A percentile compares a stretch with the other conserved stretches of the same genome.
Evolutionary conservation across 2,329 filamentous ascomycete genomes (phyloP).

Genomic region (Fonsecaea erecta): DNA sequence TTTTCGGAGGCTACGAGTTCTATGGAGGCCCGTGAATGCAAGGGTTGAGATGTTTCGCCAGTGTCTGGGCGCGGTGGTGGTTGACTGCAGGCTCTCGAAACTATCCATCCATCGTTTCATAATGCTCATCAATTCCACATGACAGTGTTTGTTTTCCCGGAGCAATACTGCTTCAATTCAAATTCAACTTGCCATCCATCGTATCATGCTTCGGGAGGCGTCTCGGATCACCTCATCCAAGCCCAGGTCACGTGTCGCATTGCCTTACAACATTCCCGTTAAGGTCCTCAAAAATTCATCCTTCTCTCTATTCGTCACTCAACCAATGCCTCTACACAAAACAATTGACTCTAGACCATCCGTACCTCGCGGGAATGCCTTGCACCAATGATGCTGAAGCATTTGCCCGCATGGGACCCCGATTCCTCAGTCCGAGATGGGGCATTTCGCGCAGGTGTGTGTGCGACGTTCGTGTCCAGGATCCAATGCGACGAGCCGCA

Average conservation of each 20-base stretch:
- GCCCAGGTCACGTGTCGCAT: not conserved
- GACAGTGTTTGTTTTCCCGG: not conserved
- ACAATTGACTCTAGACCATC: not conserved
- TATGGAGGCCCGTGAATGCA: not conserved
- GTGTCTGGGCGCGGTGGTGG: not conserved
- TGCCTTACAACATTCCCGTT: not conserved
- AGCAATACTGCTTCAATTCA: not conserved
- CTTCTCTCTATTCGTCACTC: slow-evolving; percentile 10
- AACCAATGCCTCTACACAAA: not conserved
- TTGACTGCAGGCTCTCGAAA: not conserved
- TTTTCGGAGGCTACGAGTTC: not conserved
- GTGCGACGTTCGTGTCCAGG: not conserved
- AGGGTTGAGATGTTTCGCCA: not conserved
- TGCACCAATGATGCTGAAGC: slow-evolving; percentile 1
- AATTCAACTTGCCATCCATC: not conserved
- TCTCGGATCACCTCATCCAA: not conserved
- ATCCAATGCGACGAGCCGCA: not conserved
- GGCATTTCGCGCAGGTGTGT: not conserved
- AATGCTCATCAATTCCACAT: not conserved
- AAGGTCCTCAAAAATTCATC: slow-evolving; percentile 23
- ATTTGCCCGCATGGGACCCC: not conserved
- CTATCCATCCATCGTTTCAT: not conserved
- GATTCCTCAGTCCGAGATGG: not conserved
- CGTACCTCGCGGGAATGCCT: not conserved
- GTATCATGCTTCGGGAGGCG: not conserved